phyloP scores from a whole-genome alignment of 2,329 filamentous ascomycete genomes.

The Stachybotrys chartarum region DNA sequence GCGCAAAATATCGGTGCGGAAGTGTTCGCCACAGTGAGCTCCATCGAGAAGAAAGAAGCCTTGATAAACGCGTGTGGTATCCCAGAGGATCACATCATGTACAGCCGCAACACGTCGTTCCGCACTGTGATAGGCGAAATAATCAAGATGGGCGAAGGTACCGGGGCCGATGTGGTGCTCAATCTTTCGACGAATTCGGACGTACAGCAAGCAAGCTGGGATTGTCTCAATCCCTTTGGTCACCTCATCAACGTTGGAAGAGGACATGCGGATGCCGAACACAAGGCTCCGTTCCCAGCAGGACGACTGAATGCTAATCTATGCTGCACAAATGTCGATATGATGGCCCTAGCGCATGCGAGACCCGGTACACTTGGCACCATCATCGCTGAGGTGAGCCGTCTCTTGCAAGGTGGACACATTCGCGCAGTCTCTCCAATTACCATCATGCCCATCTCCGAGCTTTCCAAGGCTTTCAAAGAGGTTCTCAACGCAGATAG shows the following conservation, averaged over 20 bases:
- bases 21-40: background rate
- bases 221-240: background rate
- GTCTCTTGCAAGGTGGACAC: background rate
- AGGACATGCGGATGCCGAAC: background rate
- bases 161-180: background rate
- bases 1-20: background rate
- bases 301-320: background rate
- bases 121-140: background rate
- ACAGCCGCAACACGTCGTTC: background rate
- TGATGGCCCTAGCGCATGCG: background rate
- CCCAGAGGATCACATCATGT: background rate
- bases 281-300: background rate
- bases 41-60: background rate
- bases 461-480: background rate
- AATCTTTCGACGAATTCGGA: background rate
- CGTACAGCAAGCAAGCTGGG: background rate
- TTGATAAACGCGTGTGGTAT: background rate
- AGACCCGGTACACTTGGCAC: background rate
- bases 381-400: background rate
- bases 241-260: background rate
- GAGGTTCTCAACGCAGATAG: background rate
- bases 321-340: background rate
- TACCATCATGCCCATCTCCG: background rate
- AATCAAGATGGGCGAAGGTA: background rate
- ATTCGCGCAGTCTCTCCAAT: background rate